Conservation (phyloP, 441 rosid species). For the Croton laevigatus region DNA sequence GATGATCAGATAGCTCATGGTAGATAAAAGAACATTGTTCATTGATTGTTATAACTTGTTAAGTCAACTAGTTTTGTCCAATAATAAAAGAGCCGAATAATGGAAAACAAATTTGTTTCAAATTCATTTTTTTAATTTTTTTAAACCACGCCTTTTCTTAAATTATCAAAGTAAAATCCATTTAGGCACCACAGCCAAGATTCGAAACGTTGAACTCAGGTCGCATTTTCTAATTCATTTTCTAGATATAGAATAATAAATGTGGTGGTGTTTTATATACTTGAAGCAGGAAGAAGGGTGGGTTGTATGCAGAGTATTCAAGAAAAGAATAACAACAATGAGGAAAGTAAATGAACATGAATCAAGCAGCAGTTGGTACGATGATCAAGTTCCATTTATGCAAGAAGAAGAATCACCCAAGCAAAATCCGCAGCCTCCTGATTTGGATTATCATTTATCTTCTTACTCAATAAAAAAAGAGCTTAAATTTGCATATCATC, state of each 20-base stretch:
- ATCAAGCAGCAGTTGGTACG: constrained; percentile 63
- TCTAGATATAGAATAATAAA: too few species aligned
- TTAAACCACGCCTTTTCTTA: too few species aligned
- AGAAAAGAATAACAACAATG: constrained; percentile 58
- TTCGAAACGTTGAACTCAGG: too few species aligned
- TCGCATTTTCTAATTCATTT: too few species aligned
- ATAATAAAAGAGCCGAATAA: background rate
- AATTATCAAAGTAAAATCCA: too few species aligned
- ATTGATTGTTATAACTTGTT: background rate
- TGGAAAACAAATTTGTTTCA: background rate
- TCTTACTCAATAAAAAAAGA: constrained; percentile 59
- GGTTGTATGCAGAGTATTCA: constrained; percentile 94
- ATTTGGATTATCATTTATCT: constrained; percentile 33
- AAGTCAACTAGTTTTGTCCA: too few species aligned
- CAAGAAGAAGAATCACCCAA: constrained; percentile 53
- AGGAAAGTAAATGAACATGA: constrained; percentile 53
- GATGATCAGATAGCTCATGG: too few species aligned
- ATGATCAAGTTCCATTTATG: constrained; percentile 59
- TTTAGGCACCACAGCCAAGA: too few species aligned
- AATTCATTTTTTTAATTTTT: too few species aligned
- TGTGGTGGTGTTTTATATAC: background rate
- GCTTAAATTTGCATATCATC: constrained; percentile 32
- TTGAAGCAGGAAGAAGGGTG: constrained; percentile 86
- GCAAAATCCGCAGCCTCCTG: constrained; percentile 33
- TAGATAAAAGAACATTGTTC: too few species aligned